Base-by-base conservation (phyloP, 192 early-diverging fungal species). In the Rhizophagus sp. region DNA sequence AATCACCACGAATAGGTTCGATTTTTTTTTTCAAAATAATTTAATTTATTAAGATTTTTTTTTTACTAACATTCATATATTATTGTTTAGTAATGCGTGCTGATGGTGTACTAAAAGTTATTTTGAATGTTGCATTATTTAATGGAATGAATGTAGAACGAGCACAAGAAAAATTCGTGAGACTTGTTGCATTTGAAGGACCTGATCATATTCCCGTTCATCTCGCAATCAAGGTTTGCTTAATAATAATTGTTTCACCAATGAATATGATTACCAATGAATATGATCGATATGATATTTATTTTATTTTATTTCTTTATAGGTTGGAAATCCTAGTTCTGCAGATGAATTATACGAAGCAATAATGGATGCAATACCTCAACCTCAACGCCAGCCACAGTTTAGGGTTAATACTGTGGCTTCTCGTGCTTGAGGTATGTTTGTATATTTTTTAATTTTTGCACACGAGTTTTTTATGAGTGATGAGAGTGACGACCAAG, bases 81-180 rank as follows among this genome's bases (percentile, higher is more conserved):
- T 75, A 0, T 63, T 47, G 81, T 25, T 57, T 84, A 33, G 81
- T 87, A 9, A 87, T 87, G 86, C 82, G 86, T 27, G 77, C 86
- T 10, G 86, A 87, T 67, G 77, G 69, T n/a, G 86, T 87, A 13
- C 80, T 82, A 39, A 66, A 81, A 27, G 75, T 87, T 44, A 87
- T 87, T 49, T 75, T 87, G n/a, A 87, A 87, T 65, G 24, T 83
- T 15, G 62, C 74, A 1, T 63, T 87, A 33, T 87, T 85, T 62
- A 22, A 70, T 10, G 82, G 82, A 24, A 87, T 87, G 84, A 80
- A 79, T 12, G 79, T 82, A 3, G 76, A 80, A 70, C 15, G 19
- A 62, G 79, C 79, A 79, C 82, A 85, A 64, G 84, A 85, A 22
- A 83, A 81, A 57, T 87, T 85, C 76, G 79, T 87, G 22, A 71